Evolutionary conservation across 2,329 filamentous ascomycete species (phyloP), one percentile per base, ranked within the genome.

Genomic region (Aspergillus amoenus): DNA sequence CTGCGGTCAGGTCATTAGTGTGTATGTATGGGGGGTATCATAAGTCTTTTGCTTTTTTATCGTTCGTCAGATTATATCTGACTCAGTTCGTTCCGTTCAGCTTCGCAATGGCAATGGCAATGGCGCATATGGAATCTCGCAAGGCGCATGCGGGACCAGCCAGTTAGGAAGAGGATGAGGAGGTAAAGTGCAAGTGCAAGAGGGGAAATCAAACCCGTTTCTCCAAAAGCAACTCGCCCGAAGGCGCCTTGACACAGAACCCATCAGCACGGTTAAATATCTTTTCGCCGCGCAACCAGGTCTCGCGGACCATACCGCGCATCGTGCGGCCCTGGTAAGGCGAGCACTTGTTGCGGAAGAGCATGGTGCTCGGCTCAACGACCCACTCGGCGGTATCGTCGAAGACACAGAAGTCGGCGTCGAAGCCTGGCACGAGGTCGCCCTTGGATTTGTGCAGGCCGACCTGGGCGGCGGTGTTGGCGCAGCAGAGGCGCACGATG

Each of bases 281-380:
- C 71, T 83, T 87, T 62, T 78, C 79, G 0, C 93, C 93, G 6
- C 92, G 82, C 60, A 97, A 70, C 89, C 91, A 96, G 7, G 93
- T 96, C 81, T 95, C 90, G 57, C 78, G 80, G 11, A 96, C 92
- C 58, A 91, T 84, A 1, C 93, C 93, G 46, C 81, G 83, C 67
- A 97, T 87, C 32, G 79, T 82, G 73, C 88, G 89, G 18, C 90
- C 90, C 72, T 96, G 89, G 81, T 95, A 97, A 0, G 93, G 92
- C 56, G 88, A 92, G 79, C 91, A 93, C 69, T 91, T 91, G 75
- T 97, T 96, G 75, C 91, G 88, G 84, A 96, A 99, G 64, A 94
- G 83, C 92, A 99, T 96, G 49, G 91, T 91, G 60, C 84, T 86
- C 17, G 83, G 81, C 57, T 84, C 78, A 52, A 96, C 87, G 22